Conservation (phyloP, 306 rosid species). For the Cucurbita pepo region DNA sequence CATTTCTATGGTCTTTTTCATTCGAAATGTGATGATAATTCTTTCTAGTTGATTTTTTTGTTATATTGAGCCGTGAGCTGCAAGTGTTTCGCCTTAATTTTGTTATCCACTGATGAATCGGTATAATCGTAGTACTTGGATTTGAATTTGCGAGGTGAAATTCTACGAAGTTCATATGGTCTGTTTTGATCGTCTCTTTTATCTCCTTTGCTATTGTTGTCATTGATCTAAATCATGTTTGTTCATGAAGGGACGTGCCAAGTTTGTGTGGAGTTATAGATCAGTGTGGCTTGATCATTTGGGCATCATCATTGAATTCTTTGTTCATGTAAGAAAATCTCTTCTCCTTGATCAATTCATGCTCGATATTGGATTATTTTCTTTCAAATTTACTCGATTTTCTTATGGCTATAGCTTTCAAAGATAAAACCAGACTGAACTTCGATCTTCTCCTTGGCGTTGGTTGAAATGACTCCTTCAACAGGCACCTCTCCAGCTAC, state of each 20-base stretch:
- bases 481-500: not conserved
- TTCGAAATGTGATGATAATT: not conserved
- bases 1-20: not conserved
- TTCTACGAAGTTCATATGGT: not conserved
- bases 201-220: not conserved
- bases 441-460: not conserved
- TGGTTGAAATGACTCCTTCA: conserved; percentile 11
- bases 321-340: not conserved
- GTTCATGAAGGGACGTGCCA: not conserved
- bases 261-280: not conserved
- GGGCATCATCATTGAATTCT: not conserved
- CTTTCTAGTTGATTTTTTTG: not conserved
- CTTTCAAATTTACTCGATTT: not conserved
- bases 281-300: not conserved
- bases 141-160: not conserved
- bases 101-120: not conserved
- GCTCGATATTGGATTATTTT: not conserved
- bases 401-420: not conserved
- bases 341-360: not conserved
- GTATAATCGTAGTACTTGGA: not conserved
- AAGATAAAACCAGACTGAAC: not conserved
- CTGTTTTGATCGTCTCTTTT: not conserved
- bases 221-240: not conserved
- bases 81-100: not conserved
- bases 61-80: not conserved